These are phyloP conservation scores for Chromera velia DNA, from an alignment of 73 alveolate species.

Conservation along the genomic window DNA sequence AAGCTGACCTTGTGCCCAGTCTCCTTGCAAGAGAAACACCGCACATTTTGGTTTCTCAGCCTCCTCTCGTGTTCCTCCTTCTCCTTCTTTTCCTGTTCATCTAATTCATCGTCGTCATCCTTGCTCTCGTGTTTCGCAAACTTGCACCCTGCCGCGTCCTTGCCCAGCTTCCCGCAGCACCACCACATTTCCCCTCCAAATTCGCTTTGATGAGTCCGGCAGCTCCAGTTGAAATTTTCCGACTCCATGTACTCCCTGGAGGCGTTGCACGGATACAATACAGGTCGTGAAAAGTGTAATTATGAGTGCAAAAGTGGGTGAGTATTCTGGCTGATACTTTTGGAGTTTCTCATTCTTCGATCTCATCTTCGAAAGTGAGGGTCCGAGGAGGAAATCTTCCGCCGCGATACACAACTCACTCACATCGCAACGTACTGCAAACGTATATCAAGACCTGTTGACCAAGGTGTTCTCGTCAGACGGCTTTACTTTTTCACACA, in stretches of 20 bases:
- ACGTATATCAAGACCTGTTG: too few relatives aligned
- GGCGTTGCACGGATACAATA: too few relatives aligned
- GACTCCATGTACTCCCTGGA: conserved; percentile 36
- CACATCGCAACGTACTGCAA: too few relatives aligned
- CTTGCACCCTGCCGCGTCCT: conserved; percentile 63
- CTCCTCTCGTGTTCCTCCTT: conserved; percentile 4
- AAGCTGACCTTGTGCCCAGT: conserved; percentile 38
- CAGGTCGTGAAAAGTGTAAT: too few relatives aligned
- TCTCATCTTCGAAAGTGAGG: too few relatives aligned
- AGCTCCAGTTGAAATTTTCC: conserved; percentile 66
- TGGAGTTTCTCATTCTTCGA: too few relatives aligned
- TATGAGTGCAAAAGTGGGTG: too few relatives aligned
- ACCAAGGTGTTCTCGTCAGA: too few relatives aligned
- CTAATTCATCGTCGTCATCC: conserved; percentile 56
- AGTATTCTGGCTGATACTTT: too few relatives aligned
- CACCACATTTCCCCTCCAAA: conserved; percentile 67
- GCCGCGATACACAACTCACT: too few relatives aligned
- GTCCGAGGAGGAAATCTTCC: too few relatives aligned
- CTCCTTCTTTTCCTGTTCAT: conserved; percentile 20
- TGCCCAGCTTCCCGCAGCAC: conserved; percentile 67
- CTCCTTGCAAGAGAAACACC: conserved; percentile 48
- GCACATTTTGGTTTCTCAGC: conserved; percentile 37
- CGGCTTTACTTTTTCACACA: too few relatives aligned
- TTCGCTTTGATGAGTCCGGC: conserved; percentile 58
- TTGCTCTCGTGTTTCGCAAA: conserved; percentile 56